Conservation (phyloP, 2,329 filamentous ascomycete genomes). For the Exserohilum turcica region DNA sequence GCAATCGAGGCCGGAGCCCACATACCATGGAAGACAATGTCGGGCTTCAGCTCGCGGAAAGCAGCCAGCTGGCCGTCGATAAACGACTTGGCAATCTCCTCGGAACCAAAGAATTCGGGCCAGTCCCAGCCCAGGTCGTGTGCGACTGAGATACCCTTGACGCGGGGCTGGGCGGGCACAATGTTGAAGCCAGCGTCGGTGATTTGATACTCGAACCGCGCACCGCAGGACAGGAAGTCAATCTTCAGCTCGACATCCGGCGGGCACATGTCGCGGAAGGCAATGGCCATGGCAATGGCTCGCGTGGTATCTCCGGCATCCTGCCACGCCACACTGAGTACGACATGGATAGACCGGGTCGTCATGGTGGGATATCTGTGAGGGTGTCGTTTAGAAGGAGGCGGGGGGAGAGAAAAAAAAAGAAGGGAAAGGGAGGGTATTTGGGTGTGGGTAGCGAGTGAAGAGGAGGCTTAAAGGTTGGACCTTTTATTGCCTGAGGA, state of each 20-base stretch:
- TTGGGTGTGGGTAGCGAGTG: background rate
- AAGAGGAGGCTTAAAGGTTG: background rate
- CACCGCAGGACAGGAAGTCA: slow-evolving; percentile 39
- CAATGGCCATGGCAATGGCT: slow-evolving; percentile 37
- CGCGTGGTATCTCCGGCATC: slow-evolving; percentile 43
- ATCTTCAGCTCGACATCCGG: slow-evolving; percentile 32
- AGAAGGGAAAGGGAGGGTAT: no score
- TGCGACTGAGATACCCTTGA: slow-evolving; percentile 38
- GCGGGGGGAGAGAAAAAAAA: no score
- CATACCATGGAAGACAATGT: slow-evolving; percentile 45
- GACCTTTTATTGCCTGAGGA: background rate
- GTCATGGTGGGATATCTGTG: slow-evolving; percentile 17
- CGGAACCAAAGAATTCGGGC: slow-evolving; percentile 42
- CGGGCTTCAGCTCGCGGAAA: slow-evolving; percentile 35
- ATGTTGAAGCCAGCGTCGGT: slow-evolving; percentile 40
- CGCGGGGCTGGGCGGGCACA: slow-evolving; percentile 38
- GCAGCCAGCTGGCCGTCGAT: slow-evolving; percentile 41
- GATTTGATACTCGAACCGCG: slow-evolving; percentile 39
- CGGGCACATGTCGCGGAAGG: slow-evolving; percentile 39
- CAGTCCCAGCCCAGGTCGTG: slow-evolving; percentile 44
- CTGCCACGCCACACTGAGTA: slow-evolving; percentile 42
- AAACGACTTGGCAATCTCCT: slow-evolving; percentile 38
- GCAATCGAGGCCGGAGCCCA: slow-evolving; percentile 42
- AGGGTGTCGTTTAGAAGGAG: background rate
- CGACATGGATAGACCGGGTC: slow-evolving; percentile 26